These are phyloP conservation scores for Dactylonectria macrodidyma DNA, from an alignment of 2,329 filamentous ascomycete genomes.

Conservation along the genomic window DNA sequence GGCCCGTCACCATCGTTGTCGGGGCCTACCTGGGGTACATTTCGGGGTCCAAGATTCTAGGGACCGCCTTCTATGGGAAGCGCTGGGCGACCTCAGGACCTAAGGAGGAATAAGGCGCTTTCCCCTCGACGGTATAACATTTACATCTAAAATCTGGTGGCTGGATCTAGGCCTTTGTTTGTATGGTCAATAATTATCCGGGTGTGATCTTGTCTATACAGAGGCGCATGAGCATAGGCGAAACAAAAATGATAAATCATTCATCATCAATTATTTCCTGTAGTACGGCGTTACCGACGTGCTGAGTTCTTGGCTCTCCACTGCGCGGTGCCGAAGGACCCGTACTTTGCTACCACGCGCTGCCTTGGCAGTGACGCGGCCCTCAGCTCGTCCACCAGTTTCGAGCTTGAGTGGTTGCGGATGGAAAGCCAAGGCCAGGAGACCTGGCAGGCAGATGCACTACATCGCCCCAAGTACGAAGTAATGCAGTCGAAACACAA, in stretches of 20 bases:
- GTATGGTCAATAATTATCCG: constrained; percentile 9
- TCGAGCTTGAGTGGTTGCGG: constrained; percentile 21
- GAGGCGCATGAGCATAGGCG: constrained; percentile 1
- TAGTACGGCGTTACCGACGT: constrained; percentile 27
- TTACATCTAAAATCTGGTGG: neutral
- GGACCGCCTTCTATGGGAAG: constrained; percentile 64
- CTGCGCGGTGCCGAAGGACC: constrained; percentile 39
- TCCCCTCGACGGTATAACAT: neutral
- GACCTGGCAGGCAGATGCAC: constrained; percentile 2
- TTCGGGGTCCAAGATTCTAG: constrained; percentile 76
- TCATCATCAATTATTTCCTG: neutral
- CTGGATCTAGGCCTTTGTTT: neutral
- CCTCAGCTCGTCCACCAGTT: constrained; percentile 2
- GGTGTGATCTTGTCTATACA: constrained; percentile 12
- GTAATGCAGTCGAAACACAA: constrained; percentile 9
- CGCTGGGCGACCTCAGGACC: constrained; percentile 50
- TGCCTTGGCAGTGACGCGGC: constrained; percentile 48
- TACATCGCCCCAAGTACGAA: constrained; percentile 14
- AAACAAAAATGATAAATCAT: constrained; percentile 10
- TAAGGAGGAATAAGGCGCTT: constrained; percentile 49
- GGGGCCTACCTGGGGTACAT: constrained; percentile 87
- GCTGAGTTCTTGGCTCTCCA: constrained; percentile 42
- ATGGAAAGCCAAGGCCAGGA: constrained; percentile 21
- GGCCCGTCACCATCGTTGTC: constrained; percentile 91
- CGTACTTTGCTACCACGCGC: constrained; percentile 28